Base-by-base conservation (phyloP, 2,329 filamentous ascomycete species). In the Beauveria asiatica region DNA sequence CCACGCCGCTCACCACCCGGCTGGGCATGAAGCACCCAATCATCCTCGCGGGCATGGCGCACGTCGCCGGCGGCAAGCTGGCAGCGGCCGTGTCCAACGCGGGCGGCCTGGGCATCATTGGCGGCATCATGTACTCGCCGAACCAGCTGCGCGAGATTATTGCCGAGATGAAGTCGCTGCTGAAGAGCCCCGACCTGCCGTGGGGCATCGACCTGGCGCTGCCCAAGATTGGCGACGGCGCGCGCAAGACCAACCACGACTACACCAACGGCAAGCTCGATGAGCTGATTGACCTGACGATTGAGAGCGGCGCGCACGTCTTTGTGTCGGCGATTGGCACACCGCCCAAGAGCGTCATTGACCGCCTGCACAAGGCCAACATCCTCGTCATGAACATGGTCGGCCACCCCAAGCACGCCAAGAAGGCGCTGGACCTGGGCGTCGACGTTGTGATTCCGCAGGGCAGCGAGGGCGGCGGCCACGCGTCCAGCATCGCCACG, bases 361-460 rank as follows among this genome's bases (percentile, higher is more conserved):
- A 90, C 66, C 77, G 85, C 50, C 79, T 97, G 49, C 93, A 97
- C 70, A 80, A 81, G 9, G 87, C 88, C 0, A 89, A 89, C 0
- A 89, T 97, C 45, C 71, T 95, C 62, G 81, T 97, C 41, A 97
- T 97, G 92, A 97, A 97, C 73, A 97, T 97, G 92, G 92, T 97
- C 21, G 93, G 93, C 0, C 89, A 92, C 67, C 92, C 93, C 2
- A 91, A 88, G 71, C 93, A 97, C 72, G 92, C 92, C 1, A 83
- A 87, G 71, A 97, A 97, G 76, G 92, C 92, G 2, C 78, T 97
- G 4, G 84, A 91, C 54, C 83, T 87, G 0, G 93, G 93, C 48
- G 91, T 96, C 10, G 93, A 97, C 74, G 87, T 97, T 64, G 83
- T 97, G 6, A 96, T 92, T 71, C 87, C 92, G 2, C 93, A 97